Evolutionary conservation across 192 early-diverging fungal genomes (phyloP).

Genomic region (Podila horticola): DNA sequence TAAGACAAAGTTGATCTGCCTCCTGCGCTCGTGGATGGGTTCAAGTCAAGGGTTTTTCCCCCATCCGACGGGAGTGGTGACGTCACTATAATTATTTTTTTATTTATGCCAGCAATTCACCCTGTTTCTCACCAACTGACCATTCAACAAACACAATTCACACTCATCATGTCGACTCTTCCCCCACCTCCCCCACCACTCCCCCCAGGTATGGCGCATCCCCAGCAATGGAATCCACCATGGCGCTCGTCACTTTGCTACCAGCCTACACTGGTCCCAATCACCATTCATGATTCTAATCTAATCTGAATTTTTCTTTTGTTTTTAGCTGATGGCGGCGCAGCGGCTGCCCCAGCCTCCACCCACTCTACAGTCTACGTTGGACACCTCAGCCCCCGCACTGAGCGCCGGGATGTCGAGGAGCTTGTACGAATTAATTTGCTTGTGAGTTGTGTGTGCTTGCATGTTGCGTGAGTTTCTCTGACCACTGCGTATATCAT

Average conservation of each 20-base stretch:
- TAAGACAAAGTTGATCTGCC: too few species aligned
- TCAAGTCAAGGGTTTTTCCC: too few species aligned
- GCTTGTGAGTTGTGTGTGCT: not conserved
- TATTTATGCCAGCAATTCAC: not conserved
- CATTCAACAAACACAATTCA: constrained; percentile 1
- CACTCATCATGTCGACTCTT: constrained; percentile 22
- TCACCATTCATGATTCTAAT: not conserved
- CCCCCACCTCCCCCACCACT: constrained; percentile 48
- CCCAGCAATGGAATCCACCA: too few species aligned
- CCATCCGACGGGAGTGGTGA: not conserved
- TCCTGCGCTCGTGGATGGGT: too few species aligned
- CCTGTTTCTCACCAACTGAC: not conserved
- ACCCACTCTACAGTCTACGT: constrained; percentile 58
- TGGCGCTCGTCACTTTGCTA: not conserved
- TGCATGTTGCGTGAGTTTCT: not conserved
- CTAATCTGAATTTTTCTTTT: not conserved
- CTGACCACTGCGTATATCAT: not conserved
- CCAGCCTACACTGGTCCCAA: not conserved
- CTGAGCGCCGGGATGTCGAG: constrained; percentile 63
- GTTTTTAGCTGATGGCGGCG: constrained; percentile 14
- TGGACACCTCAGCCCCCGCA: constrained; percentile 59
- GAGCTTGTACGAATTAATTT: constrained; percentile 50
- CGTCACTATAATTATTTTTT: not conserved
- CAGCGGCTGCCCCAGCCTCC: constrained; percentile 21
- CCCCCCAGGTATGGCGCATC: constrained; percentile 30